Evolutionary conservation across 805 yeast genomes (phyloP).

Genomic region (Gaillardinia entomophila): DNA sequence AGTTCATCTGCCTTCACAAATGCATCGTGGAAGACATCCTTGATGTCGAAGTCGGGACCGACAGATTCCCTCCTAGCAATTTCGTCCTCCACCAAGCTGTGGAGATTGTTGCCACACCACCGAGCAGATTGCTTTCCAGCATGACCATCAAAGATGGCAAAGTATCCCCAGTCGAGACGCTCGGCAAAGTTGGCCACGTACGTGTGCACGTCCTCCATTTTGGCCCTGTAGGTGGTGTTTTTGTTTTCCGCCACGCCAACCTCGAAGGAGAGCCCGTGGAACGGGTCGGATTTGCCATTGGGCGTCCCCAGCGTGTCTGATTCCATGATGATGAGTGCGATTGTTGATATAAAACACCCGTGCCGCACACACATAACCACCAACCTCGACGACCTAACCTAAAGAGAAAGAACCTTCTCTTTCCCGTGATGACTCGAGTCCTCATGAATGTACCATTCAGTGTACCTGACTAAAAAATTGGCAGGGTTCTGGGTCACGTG

Average conservation of each 20-base stretch:
- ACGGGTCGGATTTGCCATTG: too few relatives aligned
- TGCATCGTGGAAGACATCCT: constrained; percentile 61
- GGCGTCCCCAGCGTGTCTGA: too few relatives aligned
- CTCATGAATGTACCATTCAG: too few relatives aligned
- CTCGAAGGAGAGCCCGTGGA: constrained; percentile 57
- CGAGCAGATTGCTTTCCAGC: constrained; percentile 92
- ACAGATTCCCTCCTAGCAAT: constrained; percentile 27
- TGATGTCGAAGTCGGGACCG: constrained; percentile 36
- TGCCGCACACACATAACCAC: too few relatives aligned
- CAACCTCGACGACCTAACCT: too few relatives aligned
- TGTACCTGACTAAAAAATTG: too few relatives aligned
- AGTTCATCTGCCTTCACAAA: constrained; percentile 72
- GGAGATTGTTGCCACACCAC: constrained; percentile 89
- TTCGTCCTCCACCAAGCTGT: constrained; percentile 57
- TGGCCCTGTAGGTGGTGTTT: constrained; percentile 70
- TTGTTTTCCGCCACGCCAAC: constrained; percentile 93
- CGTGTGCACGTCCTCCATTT: constrained; percentile 96
- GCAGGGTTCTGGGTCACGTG: too few relatives aligned
- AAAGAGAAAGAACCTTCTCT: too few relatives aligned
- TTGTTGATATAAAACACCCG: too few relatives aligned
- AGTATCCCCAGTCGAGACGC: constrained; percentile 86
- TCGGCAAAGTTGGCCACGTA: constrained; percentile 92
- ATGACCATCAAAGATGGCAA: constrained; percentile 95
- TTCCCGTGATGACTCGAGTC: too few relatives aligned
- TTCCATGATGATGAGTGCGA: too few relatives aligned